Evolutionary conservation across 768 basidiomycete genomes (phyloP), one percentile per base, ranked within the genome.

Genomic region (Rhizopogon vulgaris): DNA sequence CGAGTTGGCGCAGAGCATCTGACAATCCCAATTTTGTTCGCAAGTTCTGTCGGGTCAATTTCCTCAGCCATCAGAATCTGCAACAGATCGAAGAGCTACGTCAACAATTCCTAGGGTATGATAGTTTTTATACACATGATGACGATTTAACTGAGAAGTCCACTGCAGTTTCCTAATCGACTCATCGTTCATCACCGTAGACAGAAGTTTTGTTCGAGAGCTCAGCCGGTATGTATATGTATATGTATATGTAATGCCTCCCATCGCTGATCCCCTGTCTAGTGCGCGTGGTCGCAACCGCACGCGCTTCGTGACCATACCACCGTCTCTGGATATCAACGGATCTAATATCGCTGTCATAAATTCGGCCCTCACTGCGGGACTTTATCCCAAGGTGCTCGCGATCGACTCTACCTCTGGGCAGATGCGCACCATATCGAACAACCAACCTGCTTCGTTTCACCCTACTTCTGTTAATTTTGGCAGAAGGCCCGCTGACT

Each of bases 41-140:
- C 51, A 83, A 85, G 51, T 94, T 94, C 63, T 94, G 92, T 67
- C 78, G 83, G 59, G 72, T 70, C 42, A 89, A 89, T 63, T 94
- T 82, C 58, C 73, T 95, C 34, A 93, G 89, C 56, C 83, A 92
- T 58, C 91, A 92, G 84, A 97, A 93, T 63, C 72, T 99, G 46
- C 85, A 92, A 69, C 93, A 96, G 69, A 95, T 99, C 28, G 95
- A 98, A 66, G 95, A 97, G 63, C 77, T 97, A 34, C 83, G 94
- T 27, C 92, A 94, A 62, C 95, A 99, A 64, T 82, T 91, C 56
- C 71, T 92, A 50, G 83, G 85, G 77, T 89, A 60, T 56, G 68
- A 55, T 36, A 27, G 27, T 51, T 18, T 17, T 49, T n/a, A 22
- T 63, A 34, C 48, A 17, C 18, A 17, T n/a, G 38, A 51, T 53